A percentile compares a stretch with the other conserved stretches of the same genome.
These are phyloP conservation scores for Cladosporium sp. DNA, from an alignment of 2,329 filamentous ascomycete genomes.

Conservation along the genomic window DNA sequence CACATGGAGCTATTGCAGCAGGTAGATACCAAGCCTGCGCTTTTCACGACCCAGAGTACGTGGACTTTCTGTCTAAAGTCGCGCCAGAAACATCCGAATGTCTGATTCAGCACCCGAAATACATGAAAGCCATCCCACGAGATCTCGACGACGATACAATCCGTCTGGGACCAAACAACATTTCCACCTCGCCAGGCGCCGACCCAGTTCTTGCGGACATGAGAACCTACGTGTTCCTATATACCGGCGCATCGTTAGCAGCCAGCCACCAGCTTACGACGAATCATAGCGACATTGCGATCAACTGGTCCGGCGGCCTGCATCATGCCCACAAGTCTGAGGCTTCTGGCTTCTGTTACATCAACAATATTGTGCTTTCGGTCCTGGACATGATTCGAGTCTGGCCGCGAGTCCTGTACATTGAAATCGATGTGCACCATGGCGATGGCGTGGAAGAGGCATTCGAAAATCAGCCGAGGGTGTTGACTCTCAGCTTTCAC, in stretches of 20 bases:
- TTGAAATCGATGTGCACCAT: conserved; percentile 88
- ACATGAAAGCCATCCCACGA: conserved; percentile 37
- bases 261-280: conserved; percentile 84
- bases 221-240: conserved; percentile 90
- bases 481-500: conserved; percentile 90
- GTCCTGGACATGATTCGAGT: conserved; percentile 79
- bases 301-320: conserved; percentile 95
- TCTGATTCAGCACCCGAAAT: conserved; percentile 43
- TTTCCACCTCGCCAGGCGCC: conserved; percentile 56
- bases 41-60: conserved; percentile 83
- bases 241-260: conserved; percentile 82
- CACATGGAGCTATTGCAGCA: conserved; percentile 76
- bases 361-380: conserved; percentile 93
- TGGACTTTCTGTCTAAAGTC: conserved; percentile 65
- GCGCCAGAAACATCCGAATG: conserved; percentile 38
- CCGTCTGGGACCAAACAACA: conserved; percentile 62
- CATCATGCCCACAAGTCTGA: conserved; percentile 93
- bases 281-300: conserved; percentile 85
- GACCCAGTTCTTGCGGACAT: conserved; percentile 96
- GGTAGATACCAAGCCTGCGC: conserved; percentile 78
- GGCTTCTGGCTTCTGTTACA: conserved; percentile 96
- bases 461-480: conserved; percentile 80
- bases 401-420: conserved; percentile 80
- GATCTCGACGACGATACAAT: conserved; percentile 38
- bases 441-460: conserved; percentile 85